Evolutionary conservation across 345 rosid genomes (phyloP).

Genomic region (Murraya paniculata): DNA sequence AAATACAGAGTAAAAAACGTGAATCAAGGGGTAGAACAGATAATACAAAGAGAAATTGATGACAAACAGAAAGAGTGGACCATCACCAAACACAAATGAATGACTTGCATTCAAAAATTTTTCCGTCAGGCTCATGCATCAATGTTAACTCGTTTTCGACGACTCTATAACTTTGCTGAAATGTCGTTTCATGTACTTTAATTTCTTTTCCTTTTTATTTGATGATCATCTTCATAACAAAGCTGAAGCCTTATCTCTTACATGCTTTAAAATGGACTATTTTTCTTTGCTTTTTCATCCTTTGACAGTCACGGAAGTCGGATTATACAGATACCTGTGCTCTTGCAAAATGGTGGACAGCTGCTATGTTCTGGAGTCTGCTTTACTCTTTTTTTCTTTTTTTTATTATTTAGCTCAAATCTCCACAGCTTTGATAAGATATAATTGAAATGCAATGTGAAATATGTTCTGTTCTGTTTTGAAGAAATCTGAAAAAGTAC

Average conservation of each 20-base stretch:
- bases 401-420: neutral
- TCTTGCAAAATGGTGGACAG: neutral
- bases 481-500: neutral
- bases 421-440: neutral
- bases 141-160: conserved; percentile 27
- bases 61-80: neutral
- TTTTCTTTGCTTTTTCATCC: too few species aligned
- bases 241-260: neutral
- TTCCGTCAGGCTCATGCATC: neutral
- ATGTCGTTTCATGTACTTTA: too few species aligned
- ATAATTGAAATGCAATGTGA: neutral
- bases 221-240: neutral
- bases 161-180: conserved; percentile 14
- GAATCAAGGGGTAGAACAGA: too few species aligned
- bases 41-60: conserved; percentile 1
- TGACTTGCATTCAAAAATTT: neutral
- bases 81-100: too few species aligned
- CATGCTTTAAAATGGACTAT: too few species aligned
- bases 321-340: too few species aligned
- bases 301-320: too few species aligned
- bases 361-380: neutral
- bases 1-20: too few species aligned
- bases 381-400: neutral
- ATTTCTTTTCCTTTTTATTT: neutral
- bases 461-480: conserved; percentile 4